A percentile compares a stretch with the other conserved stretches of the same genome.
Evolutionary conservation across 2,329 filamentous ascomycete genomes (phyloP).

Genomic region (Ascochyta lentis): DNA sequence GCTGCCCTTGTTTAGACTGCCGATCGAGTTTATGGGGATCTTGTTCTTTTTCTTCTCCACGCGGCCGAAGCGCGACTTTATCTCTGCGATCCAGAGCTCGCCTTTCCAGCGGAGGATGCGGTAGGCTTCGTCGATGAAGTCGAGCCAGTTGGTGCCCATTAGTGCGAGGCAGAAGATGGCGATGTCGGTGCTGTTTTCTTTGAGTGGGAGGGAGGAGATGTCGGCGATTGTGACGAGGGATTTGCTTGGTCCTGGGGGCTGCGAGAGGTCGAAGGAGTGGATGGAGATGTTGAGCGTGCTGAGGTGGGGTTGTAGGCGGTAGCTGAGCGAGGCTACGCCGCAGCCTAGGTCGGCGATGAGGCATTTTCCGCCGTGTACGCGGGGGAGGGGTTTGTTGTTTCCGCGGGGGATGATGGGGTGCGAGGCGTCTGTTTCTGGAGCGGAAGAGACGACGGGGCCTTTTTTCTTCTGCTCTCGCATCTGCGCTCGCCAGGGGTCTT

Average conservation of each 20-base stretch:
- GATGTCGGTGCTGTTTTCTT: constrained; percentile 78
- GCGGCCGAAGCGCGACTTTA: constrained; percentile 87
- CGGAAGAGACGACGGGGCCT: constrained; percentile 20
- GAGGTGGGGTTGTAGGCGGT: constrained; percentile 67
- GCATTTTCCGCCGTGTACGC: constrained; percentile 70
- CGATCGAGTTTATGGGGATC: constrained; percentile 69
- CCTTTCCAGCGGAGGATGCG: constrained; percentile 90
- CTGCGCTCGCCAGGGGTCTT: constrained; percentile 49
- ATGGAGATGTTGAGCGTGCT: constrained; percentile 75
- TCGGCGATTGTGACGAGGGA: constrained; percentile 85
- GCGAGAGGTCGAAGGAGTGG: constrained; percentile 86
- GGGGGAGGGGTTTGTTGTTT: constrained; percentile 65
- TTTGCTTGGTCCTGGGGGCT: constrained; percentile 72
- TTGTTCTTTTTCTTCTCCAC: constrained; percentile 58
- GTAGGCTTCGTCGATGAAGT: constrained; percentile 95
- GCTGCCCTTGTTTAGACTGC: constrained; percentile 45
- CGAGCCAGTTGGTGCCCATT: constrained; percentile 99
- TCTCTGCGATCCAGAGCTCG: constrained; percentile 96
- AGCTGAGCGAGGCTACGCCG: constrained; percentile 84
- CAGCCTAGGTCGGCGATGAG: constrained; percentile 92
- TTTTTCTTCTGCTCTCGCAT: constrained; percentile 46
- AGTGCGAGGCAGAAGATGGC: constrained; percentile 94
- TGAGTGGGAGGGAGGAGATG: constrained; percentile 81
- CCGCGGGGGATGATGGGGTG: constrained; percentile 20
- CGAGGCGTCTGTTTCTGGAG: constrained; percentile 14